phyloP scores from a whole-genome alignment of 345 rosid species.

The Gossypioides kirkii region DNA sequence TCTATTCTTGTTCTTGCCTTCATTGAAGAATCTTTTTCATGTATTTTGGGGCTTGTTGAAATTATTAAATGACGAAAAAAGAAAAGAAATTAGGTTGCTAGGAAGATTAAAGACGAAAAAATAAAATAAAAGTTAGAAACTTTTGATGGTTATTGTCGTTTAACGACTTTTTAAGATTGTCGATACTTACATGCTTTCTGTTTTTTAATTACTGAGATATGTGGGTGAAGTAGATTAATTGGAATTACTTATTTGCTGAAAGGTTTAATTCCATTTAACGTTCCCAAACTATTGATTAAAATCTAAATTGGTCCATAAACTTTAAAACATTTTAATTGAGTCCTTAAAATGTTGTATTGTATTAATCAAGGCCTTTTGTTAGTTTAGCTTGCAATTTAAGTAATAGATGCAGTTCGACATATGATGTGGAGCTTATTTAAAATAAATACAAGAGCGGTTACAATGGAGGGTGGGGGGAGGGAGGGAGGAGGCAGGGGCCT shows the following conservation, averaged over 20 bases:
- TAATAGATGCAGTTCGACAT: no score
- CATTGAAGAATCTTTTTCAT: slow-evolving; percentile 13
- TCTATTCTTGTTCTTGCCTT: not conserved
- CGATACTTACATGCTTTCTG: not conserved
- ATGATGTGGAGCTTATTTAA: no score
- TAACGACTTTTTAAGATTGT: slow-evolving; percentile 18
- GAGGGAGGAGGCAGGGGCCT: no score
- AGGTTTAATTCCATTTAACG: no score
- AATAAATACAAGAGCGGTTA: no score
- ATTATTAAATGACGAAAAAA: not conserved
- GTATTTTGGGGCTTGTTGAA: not conserved
- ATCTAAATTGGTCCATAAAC: no score
- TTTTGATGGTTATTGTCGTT: slow-evolving; percentile 13
- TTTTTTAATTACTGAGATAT: not conserved
- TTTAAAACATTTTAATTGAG: no score
- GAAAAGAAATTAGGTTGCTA: not conserved
- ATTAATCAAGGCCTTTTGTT: no score
- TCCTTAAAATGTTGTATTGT: no score
- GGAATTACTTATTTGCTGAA: not conserved
- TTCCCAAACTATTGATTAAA: no score
- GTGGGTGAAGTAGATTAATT: not conserved
- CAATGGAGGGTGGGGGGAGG: no score
- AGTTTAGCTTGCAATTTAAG: no score
- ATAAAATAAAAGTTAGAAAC: not conserved
- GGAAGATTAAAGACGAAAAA: not conserved